A percentile compares a stretch with the other conserved stretches of the same genome.
These are phyloP conservation scores for Paramecium biaurelia DNA, from an alignment of 73 alveolate genomes.

Conservation along the genomic window DNA sequence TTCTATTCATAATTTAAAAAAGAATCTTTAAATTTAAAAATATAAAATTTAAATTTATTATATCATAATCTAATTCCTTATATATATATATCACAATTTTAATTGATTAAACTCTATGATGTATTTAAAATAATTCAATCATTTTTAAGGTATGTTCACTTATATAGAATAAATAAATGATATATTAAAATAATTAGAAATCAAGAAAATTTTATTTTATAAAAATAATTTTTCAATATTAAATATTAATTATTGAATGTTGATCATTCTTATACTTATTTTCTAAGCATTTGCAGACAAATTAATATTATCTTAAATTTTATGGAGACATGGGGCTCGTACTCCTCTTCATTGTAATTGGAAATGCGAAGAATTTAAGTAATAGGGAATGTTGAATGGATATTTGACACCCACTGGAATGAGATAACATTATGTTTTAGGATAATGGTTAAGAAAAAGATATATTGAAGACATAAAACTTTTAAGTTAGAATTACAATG, in stretches of 20 bases:
- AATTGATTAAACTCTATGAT: too few species aligned
- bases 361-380: slow-evolving; percentile 3
- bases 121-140: too few species aligned
- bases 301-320: background rate
- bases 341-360: slow-evolving; percentile 60
- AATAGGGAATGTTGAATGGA: slow-evolving; percentile 57
- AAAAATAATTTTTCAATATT: too few species aligned
- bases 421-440: slow-evolving; percentile 75
- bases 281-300: slow-evolving; percentile 27
- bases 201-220: background rate
- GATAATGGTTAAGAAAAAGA: slow-evolving; percentile 68
- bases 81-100: too few species aligned
- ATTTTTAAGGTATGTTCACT: too few species aligned
- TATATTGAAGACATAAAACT: slow-evolving; percentile 61
- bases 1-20: too few species aligned
- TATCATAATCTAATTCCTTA: too few species aligned
- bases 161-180: background rate
- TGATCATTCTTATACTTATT: background rate
- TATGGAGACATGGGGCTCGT: slow-evolving; percentile 65
- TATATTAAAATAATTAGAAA: too few species aligned
- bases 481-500: slow-evolving; percentile 56
- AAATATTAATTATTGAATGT: background rate
- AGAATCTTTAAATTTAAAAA: background rate
- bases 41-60: too few species aligned
- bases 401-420: slow-evolving; percentile 73